Base-by-base conservation (phyloP, 345 rosid genomes). In the Citrus medica region DNA sequence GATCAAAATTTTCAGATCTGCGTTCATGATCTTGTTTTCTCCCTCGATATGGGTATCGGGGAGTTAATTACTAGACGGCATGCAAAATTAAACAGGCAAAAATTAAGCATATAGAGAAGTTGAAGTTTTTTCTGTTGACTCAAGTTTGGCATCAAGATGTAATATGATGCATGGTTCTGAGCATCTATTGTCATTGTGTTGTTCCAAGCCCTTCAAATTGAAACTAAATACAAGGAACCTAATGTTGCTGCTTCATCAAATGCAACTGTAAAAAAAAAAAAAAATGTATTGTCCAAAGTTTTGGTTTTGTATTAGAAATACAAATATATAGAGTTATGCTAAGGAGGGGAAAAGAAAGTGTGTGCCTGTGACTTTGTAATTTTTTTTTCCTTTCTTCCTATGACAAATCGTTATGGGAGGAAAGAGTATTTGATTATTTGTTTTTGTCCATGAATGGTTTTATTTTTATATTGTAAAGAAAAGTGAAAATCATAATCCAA, bases 281-380 rank as follows among this genome's bases (percentile, higher is more conserved):
- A 55, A 61, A 28, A 19, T 28, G 10, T 30, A 14, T 37, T 71
- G 62, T 74, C 84, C 66, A 71, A 67, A 67, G 75, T 83, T 80
- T 71, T 78, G 77, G 61, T 74, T 66, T 48, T 85, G 84, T 79
- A 80, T 65, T 70, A 77, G 72, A 64, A 69, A 75, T 75, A 79
- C 78, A 71, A 32, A 40, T 42, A 33, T 73, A 69, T 10, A 76
- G 78, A 73, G 40, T 72, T 38, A 55, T 58, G 69, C 5, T 35
- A 35, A 35, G 37, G 37, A 35, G 37, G 37, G 37, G 37, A 35
- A 14, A 51, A 51, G 1, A 51, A 37, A 1, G 5, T 32, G 51
- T 69, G 46, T 73, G 22, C 67, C 35, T 82, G 76, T 1, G 7
- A 35, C 37, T 35, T 35, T 35, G 37, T 35, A 35, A 35, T 35